A percentile compares a stretch with the other conserved stretches of the same genome.
Conservation (phyloP, 352 stramenopile species). For the Pythium aquatile region DNA sequence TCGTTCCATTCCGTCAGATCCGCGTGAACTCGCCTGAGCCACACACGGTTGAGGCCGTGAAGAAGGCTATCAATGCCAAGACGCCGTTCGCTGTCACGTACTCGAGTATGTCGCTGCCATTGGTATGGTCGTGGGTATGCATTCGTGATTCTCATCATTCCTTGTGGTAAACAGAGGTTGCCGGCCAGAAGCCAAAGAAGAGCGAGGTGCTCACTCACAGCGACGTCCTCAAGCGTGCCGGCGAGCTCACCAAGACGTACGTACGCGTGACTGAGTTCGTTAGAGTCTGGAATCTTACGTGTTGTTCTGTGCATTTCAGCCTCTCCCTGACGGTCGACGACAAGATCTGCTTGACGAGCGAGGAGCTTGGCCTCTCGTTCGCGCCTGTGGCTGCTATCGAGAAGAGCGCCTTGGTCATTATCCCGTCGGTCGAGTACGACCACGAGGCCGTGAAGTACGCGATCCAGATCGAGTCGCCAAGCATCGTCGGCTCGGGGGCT, state of each 20-base stretch:
- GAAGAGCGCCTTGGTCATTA: conserved; percentile 73
- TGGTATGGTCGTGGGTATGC: neutral
- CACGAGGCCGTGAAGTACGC: conserved; percentile 70
- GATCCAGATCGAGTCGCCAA: conserved; percentile 75
- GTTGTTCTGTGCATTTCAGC: conserved; percentile 25
- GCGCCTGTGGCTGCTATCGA: conserved; percentile 72
- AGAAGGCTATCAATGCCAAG: conserved; percentile 63
- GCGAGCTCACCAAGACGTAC: conserved; percentile 69
- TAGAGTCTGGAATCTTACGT: neutral
- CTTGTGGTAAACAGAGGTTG: conserved; percentile 43
- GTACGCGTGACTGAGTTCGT: conserved; percentile 3
- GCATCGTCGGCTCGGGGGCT: conserved; percentile 68
- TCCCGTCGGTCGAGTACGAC: conserved; percentile 70
- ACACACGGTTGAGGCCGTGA: conserved; percentile 52
- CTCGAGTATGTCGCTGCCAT: conserved; percentile 50
- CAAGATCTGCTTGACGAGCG: conserved; percentile 81
- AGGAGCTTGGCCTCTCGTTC: conserved; percentile 63
- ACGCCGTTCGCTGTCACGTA: conserved; percentile 77
- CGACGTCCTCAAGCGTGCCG: conserved; percentile 73
- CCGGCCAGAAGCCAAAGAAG: conserved; percentile 80
- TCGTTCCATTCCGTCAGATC: conserved; percentile 78
- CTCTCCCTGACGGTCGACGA: conserved; percentile 70
- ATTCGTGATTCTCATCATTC: neutral
- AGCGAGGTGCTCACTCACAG: conserved; percentile 74
- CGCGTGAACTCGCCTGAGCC: conserved; percentile 79